Percentiles rank a stretch among this genome's conserved stretches.
Evolutionary conservation across 1,284 basidiomycete genomes (phyloP).

Genomic region (Ceratobasidium papillatum): DNA sequence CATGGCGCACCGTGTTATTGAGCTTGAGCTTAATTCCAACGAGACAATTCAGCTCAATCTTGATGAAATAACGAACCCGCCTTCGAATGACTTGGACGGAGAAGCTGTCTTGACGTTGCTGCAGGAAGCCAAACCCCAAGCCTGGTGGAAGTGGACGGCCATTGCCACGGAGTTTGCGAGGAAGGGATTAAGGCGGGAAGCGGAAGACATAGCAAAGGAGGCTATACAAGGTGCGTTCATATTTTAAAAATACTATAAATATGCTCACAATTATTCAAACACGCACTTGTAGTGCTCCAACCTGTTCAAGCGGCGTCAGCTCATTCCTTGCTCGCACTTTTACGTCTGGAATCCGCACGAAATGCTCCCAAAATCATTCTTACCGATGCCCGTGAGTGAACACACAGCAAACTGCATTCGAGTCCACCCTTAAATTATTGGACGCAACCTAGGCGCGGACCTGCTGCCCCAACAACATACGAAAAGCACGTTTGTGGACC

Average conservation of each 20-base stretch:
- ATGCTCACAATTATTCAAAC: neutral
- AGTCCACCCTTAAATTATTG: slow-evolving; percentile 42
- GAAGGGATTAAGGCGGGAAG: slow-evolving; percentile 49
- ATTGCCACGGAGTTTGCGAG: slow-evolving; percentile 54
- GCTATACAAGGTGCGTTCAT: slow-evolving; percentile 51
- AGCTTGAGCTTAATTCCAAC: slow-evolving; percentile 38
- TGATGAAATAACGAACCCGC: slow-evolving; percentile 51
- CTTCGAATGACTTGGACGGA: slow-evolving; percentile 51
- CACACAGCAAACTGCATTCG: slow-evolving; percentile 5
- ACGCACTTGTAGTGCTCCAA: slow-evolving; percentile 52
- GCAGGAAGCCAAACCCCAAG: slow-evolving; percentile 53
- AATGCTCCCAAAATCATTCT: slow-evolving; percentile 83
- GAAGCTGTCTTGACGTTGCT: slow-evolving; percentile 50
- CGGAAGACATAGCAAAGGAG: slow-evolving; percentile 50
- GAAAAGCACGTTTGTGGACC: slow-evolving; percentile 74
- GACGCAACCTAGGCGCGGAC: slow-evolving; percentile 67
- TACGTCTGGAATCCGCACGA: slow-evolving; percentile 79
- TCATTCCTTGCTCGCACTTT: slow-evolving; percentile 82
- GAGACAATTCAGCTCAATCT: slow-evolving; percentile 51
- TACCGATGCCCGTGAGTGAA: slow-evolving; percentile 71
- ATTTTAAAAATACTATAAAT: neutral
- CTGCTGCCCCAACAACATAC: slow-evolving; percentile 65
- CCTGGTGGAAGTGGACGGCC: slow-evolving; percentile 51
- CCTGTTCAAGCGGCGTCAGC: slow-evolving; percentile 58
- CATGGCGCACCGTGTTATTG: slow-evolving; percentile 38